Percentiles rank a stretch among this genome's conserved stretches.
These are phyloP conservation scores for Leptodermis oblonga DNA, from an alignment of 257 asterid genomes.

Conservation along the genomic window DNA sequence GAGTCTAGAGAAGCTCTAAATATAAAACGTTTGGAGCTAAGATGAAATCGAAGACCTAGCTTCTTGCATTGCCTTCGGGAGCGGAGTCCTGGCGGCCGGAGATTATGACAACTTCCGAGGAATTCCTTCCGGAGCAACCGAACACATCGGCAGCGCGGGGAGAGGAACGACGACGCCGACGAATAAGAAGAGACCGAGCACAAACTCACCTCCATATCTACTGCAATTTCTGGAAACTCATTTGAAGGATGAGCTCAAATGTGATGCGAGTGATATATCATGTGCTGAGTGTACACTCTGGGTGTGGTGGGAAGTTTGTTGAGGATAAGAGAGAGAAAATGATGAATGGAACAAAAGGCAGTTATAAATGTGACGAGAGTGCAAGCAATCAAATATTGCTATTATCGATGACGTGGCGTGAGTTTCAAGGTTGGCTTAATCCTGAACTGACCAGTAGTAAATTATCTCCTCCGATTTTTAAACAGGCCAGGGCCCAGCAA, in stretches of 20 bases:
- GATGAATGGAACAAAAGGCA: conserved; percentile 32
- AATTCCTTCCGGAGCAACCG: conserved; percentile 51
- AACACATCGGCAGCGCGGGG: conserved; percentile 30
- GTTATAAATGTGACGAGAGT: conserved; percentile 20
- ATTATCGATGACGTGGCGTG: conserved; percentile 25
- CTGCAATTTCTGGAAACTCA: neutral
- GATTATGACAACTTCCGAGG: conserved; percentile 40
- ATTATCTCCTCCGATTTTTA: neutral
- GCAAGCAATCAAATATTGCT: conserved; percentile 1
- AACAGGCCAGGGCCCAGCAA: neutral
- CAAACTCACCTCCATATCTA: conserved; percentile 51
- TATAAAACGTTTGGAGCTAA: conserved; percentile 26
- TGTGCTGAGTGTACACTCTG: neutral
- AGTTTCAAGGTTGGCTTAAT: conserved; percentile 10
- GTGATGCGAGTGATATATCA: neutral
- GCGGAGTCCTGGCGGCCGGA: conserved; percentile 45
- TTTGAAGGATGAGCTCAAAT: neutral
- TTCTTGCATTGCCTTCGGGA: conserved; percentile 42
- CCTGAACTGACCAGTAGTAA: neutral
- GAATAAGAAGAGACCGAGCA: conserved; percentile 44
- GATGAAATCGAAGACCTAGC: conserved; percentile 36
- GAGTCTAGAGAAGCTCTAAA: conserved; percentile 60
- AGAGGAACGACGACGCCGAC: conserved; percentile 34
- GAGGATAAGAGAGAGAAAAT: conserved; percentile 17
- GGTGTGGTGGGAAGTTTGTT: conserved; percentile 1